These are phyloP conservation scores for Tricladium varicosporioides DNA, from an alignment of 2,329 filamentous ascomycete species.

Conservation along the genomic window DNA sequence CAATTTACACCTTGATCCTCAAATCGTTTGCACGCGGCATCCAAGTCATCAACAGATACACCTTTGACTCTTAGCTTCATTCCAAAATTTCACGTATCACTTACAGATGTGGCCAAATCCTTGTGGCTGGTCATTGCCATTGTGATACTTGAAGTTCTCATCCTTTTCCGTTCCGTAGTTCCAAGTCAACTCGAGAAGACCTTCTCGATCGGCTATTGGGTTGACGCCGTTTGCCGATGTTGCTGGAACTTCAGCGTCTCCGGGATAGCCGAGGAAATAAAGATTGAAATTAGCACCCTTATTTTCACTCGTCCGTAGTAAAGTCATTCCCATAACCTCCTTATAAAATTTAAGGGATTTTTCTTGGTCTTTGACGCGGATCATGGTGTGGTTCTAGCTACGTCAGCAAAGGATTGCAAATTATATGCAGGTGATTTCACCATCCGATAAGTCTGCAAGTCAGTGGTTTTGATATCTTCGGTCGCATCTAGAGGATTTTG, in stretches of 20 bases:
- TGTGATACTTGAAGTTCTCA: conserved; percentile 79
- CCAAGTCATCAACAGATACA: conserved; percentile 82
- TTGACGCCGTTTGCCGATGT: conserved; percentile 54
- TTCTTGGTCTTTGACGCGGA: conserved; percentile 81
- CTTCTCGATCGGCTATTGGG: conserved; percentile 68
- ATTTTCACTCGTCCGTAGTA: conserved; percentile 71
- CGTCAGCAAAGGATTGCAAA: conserved; percentile 4
- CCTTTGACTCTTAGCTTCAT: conserved; percentile 42
- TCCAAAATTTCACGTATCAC: conserved; percentile 30
- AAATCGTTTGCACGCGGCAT: conserved; percentile 82
- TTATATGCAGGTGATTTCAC: conserved; percentile 32
- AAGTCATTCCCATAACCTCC: conserved; percentile 84
- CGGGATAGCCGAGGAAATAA: conserved; percentile 86
- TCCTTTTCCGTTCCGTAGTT: conserved; percentile 84
- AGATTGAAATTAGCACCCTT: conserved; percentile 75
- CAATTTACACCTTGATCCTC: conserved; percentile 79
- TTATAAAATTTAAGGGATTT: conserved; percentile 78
- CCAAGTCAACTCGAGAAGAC: conserved; percentile 88
- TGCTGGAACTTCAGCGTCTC: conserved; percentile 50
- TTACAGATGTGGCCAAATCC: conserved; percentile 92
- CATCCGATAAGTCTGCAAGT: conserved; percentile 73
- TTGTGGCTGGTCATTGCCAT: conserved; percentile 87
- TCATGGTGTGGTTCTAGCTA: conserved; percentile 81
- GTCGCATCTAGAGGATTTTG: conserved; percentile 71
- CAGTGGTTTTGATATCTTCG: conserved; percentile 69